Conservation (phyloP, 352 stramenopile species). For the Globisporangium heterothallicum region DNA sequence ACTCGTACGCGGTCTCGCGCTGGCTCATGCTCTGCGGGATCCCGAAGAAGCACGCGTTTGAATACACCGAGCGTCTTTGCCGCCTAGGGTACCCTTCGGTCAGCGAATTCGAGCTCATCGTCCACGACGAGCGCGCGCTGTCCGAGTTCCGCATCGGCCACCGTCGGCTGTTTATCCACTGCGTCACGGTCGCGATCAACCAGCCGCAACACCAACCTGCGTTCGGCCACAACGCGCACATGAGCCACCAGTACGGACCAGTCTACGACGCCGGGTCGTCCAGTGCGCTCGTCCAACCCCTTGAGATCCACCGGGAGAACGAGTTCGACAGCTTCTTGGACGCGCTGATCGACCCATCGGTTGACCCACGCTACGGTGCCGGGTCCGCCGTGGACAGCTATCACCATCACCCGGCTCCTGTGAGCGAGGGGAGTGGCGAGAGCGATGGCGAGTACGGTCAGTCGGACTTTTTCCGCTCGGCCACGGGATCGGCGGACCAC, state of each 20-base stretch:
- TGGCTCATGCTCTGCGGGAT: conserved; percentile 60
- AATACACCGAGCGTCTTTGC: conserved; percentile 55
- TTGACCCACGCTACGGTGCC: conserved; percentile 3
- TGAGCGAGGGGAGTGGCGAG: conserved; percentile 7
- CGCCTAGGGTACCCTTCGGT: conserved; percentile 54
- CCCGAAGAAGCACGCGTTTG: conserved; percentile 30
- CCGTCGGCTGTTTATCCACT: conserved; percentile 39
- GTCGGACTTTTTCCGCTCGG: conserved; percentile 12
- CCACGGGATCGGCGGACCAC: conserved; percentile 15
- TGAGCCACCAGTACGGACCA: conserved; percentile 10
- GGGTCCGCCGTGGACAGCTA: conserved; percentile 3
- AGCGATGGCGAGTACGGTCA: conserved; percentile 14
- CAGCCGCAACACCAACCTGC: conserved; percentile 2
- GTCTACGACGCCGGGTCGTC: conserved; percentile 29
- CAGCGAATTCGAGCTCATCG: conserved; percentile 52
- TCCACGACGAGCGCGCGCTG: conserved; percentile 44
- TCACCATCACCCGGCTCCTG: conserved; percentile 4
- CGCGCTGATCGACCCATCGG: conserved; percentile 38
- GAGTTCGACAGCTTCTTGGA: conserved; percentile 60
- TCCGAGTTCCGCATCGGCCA: conserved; percentile 40
- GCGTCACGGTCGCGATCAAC: conserved; percentile 24
- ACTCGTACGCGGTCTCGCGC: conserved; percentile 44
- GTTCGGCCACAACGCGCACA: not conserved
- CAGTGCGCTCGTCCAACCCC: conserved; percentile 39
- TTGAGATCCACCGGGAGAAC: conserved; percentile 49